Evolutionary conservation across 805 yeast species (phyloP), one percentile per base, ranked within the genome.

Genomic region (Candida methanosorbosa): DNA sequence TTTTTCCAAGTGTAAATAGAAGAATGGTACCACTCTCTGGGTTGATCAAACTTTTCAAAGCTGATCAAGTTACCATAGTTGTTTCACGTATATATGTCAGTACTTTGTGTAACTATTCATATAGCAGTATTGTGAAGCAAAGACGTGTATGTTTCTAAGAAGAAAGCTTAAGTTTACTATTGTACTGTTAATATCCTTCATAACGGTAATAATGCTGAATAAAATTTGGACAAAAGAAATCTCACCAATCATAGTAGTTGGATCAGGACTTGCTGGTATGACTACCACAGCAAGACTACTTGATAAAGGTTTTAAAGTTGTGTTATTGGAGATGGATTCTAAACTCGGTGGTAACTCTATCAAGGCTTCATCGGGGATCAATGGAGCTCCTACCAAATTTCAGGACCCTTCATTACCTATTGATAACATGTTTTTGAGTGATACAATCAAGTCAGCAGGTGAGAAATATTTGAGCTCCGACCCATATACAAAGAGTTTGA

Each of bases 311-410:
- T 65, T 70, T 29, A 71, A 70, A 45, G 70, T 76, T 18, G 57
- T 68, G 2, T 48, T 77, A 7, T 45, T 77, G 26, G 83, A 77
- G 46, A 75, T 75, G 48, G 78, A 73, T 43, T 70, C 75, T 9
- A 72, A 70, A 44, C 63, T 73, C 29, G 77, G 81, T 30, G 82
- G 82, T 2, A 77, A 77, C 47, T 71, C 79, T 32, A 77, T 78
- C 18, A 77, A 77, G 48, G 82, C 82, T 3, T 74, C 82, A 1
- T 70, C 78, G 1, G 83, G 83, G 6, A 77, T 77, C 43, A 77
- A 77, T 48, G 95, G 92, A n/a, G 78, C 83, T 1, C 59, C 67
- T 25, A 79, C 94, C 0, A 49, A 68, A 14, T 72, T 81, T 4
- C 95, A 82, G 50, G 59, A 63, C 24, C 37, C 55, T 7, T 54